Conservation (phyloP, 768 basidiomycete genomes). For the Boletus subcaerulescens region DNA sequence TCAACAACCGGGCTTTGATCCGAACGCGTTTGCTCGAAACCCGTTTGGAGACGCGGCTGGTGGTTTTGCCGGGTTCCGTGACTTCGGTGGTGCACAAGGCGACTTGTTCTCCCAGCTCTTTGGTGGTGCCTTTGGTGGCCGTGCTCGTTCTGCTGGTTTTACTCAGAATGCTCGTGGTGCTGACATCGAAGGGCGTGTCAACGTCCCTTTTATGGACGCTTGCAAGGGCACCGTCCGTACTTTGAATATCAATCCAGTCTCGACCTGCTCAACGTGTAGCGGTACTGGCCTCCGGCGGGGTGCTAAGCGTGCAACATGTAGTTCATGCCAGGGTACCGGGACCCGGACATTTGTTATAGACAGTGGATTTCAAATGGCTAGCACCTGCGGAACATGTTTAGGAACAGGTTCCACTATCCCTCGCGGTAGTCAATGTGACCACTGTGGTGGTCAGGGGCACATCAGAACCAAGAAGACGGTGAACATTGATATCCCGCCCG, state of each 20-base stretch:
- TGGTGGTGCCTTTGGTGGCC: constrained; percentile 57
- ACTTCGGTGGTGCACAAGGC: constrained; percentile 53
- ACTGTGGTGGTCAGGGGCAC: constrained; percentile 85
- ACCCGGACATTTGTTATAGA: constrained; percentile 86
- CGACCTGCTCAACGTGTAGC: constrained; percentile 79
- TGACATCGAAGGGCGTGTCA: constrained; percentile 76
- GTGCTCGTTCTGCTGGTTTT: constrained; percentile 40
- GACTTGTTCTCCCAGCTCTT: constrained; percentile 90
- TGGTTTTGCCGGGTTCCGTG: constrained; percentile 72
- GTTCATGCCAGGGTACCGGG: constrained; percentile 81
- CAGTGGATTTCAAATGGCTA: constrained; percentile 95
- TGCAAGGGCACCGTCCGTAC: constrained; percentile 82
- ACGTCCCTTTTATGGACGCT: constrained; percentile 89
- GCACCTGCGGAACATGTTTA: constrained; percentile 78
- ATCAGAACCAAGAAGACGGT: constrained; percentile 76
- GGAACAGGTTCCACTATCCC: constrained; percentile 83
- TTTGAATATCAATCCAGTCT: constrained; percentile 75
- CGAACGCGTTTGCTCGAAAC: constrained; percentile 68
- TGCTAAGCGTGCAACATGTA: constrained; percentile 75
- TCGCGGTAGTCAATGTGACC: constrained; percentile 69
- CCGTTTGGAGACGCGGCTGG: constrained; percentile 48
- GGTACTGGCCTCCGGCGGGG: constrained; percentile 87
- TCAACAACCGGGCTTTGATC: constrained; percentile 92
- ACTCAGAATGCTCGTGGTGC: constrained; percentile 56
- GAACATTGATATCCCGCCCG: constrained; percentile 81